A percentile compares a stretch with the other conserved stretches of the same genome.
phyloP scores from a whole-genome alignment of 2,329 filamentous ascomycete species.

The Tolypocladium guangdongense region DNA sequence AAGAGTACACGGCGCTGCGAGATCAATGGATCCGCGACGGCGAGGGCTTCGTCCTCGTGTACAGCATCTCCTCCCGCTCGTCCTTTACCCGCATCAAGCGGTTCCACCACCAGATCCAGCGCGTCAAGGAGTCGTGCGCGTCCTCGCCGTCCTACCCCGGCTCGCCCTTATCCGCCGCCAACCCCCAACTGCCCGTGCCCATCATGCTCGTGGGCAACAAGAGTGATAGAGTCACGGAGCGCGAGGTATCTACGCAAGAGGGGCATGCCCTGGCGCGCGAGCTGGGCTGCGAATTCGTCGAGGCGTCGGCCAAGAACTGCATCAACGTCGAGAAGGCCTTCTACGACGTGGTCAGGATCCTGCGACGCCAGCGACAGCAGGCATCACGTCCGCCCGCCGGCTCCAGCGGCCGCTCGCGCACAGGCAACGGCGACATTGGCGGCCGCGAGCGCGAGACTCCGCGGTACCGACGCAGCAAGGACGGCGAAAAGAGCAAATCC shows the following conservation, averaged over 20 bases:
- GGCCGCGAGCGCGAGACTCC: conserved; percentile 19
- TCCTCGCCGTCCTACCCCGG: conserved; percentile 68
- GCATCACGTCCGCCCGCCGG: conserved; percentile 27
- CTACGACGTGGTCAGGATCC: conserved; percentile 88
- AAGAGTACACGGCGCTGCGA: conserved; percentile 92
- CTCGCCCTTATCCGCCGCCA: conserved; percentile 53
- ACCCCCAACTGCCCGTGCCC: conserved; percentile 60
- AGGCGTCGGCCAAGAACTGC: conserved; percentile 94
- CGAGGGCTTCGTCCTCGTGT: conserved; percentile 94
- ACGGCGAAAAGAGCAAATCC: conserved; percentile 24
- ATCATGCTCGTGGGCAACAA: conserved; percentile 99
- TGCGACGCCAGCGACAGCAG: conserved; percentile 70
- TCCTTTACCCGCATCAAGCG: conserved; percentile 91
- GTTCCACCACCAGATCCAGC: conserved; percentile 93
- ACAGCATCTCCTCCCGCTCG: conserved; percentile 94
- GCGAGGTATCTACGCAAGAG: conserved; percentile 94
- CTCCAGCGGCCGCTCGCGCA: conserved; percentile 25
- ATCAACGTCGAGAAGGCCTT: conserved; percentile 98
- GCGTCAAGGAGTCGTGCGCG: conserved; percentile 85
- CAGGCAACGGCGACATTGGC: conserved; percentile 23
- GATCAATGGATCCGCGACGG: conserved; percentile 99
- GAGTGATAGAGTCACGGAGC: conserved; percentile 89
- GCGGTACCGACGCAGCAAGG: conserved; percentile 22
- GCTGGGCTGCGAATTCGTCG: conserved; percentile 90
- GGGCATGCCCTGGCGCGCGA: conserved; percentile 85